A percentile compares a stretch with the other conserved stretches of the same genome.
These are phyloP conservation scores for Taiwanofungus camphoratus DNA, from an alignment of 1,284 basidiomycete genomes.

Conservation along the genomic window DNA sequence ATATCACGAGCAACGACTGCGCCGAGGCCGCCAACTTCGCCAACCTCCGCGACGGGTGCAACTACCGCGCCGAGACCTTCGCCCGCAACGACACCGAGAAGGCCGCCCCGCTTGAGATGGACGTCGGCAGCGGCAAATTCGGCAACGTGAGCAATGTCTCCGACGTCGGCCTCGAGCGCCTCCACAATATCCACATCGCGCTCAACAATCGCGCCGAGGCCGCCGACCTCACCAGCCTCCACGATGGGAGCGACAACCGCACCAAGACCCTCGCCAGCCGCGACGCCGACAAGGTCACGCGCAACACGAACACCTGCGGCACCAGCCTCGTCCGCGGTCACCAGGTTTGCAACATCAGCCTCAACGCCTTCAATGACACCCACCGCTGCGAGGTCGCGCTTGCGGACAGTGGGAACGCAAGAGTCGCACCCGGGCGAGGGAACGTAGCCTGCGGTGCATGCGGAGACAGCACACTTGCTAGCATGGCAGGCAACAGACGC, in stretches of 20 bases:
- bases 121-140: slow-evolving; percentile 3
- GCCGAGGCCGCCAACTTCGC: slow-evolving; percentile 1
- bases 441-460: slow-evolving; percentile 25
- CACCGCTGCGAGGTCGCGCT: slow-evolving; percentile 4
- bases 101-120: too few species aligned
- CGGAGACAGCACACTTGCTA: slow-evolving; percentile 26
- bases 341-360: neutral
- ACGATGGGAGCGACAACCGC: slow-evolving; percentile 2
- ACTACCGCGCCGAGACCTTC: slow-evolving; percentile 3
- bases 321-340: neutral
- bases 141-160: neutral
- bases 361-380: neutral
- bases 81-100: too few species aligned
- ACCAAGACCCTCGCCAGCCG: neutral
- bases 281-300: slow-evolving; percentile 3
- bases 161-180: slow-evolving; percentile 1
- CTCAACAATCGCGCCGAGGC: neutral
- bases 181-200: neutral
- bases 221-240: slow-evolving; percentile 3
- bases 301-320: neutral
- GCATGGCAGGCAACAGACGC: slow-evolving; percentile 24
- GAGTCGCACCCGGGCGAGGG: slow-evolving; percentile 10
- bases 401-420: slow-evolving; percentile 5
- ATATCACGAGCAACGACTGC: slow-evolving; percentile 6
- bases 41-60: slow-evolving; percentile 1